These are phyloP conservation scores for Coemansia sp. DNA, from an alignment of 192 early-diverging fungal species.

Conservation along the genomic window DNA sequence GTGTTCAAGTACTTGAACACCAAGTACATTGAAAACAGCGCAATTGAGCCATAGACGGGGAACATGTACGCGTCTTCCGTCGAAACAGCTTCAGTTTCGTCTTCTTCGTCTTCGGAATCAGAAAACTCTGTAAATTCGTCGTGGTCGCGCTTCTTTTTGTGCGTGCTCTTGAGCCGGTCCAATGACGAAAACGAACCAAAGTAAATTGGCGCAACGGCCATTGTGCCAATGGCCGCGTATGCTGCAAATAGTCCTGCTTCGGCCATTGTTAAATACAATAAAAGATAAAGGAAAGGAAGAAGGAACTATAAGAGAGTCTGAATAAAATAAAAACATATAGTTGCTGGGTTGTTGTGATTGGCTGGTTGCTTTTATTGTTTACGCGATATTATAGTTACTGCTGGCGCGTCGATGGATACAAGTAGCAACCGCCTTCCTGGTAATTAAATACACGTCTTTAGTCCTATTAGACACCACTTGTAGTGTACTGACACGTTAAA, in stretches of 20 bases:
- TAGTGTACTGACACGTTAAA: neutral
- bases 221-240: constrained; percentile 79
- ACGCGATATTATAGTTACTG: too few species aligned
- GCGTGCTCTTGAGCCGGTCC: constrained; percentile 57
- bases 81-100: constrained; percentile 79
- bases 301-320: neutral
- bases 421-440: too few species aligned
- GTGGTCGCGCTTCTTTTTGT: constrained; percentile 25
- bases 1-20: constrained; percentile 84
- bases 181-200: constrained; percentile 77
- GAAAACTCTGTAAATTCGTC: constrained; percentile 52
- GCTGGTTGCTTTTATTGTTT: neutral
- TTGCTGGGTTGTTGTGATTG: neutral
- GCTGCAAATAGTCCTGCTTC: constrained; percentile 59
- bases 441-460: too few species aligned
- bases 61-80: constrained; percentile 91
- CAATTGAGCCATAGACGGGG: constrained; percentile 84
- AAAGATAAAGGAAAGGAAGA: neutral
- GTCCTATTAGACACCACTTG: too few species aligned
- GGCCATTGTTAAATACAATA: constrained; percentile 10
- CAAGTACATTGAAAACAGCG: constrained; percentile 80
- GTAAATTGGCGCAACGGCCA: constrained; percentile 89
- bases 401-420: too few species aligned
- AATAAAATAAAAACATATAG: constrained; percentile 2
- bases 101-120: constrained; percentile 65